Evolutionary conservation across 2,329 filamentous ascomycete genomes (phyloP).

Genomic region (Cladorrhinum sp.): DNA sequence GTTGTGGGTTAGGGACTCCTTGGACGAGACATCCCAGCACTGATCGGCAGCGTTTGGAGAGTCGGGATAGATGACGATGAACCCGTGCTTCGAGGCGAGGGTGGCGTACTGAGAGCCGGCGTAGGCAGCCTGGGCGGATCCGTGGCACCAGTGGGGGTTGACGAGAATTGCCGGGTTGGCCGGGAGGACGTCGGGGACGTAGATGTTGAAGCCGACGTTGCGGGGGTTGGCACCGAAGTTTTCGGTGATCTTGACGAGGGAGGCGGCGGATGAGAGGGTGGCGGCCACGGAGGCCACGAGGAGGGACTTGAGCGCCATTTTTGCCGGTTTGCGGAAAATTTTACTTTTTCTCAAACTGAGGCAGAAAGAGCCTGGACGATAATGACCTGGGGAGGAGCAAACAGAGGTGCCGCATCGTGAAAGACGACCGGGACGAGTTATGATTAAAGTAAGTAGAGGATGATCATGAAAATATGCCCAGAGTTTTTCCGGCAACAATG

Average conservation of each 20-base stretch:
- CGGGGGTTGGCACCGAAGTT: conserved; percentile 46
- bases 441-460: background rate
- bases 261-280: conserved; percentile 12
- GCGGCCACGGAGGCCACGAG: conserved; percentile 2
- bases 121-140: conserved; percentile 50
- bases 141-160: conserved; percentile 57
- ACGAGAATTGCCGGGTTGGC: conserved; percentile 50
- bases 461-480: background rate
- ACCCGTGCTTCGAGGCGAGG: conserved; percentile 52
- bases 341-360: background rate
- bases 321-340: background rate
- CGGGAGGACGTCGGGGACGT: conserved; percentile 42
- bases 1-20: conserved; percentile 45
- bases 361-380: background rate
- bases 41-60: conserved; percentile 38
- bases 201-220: conserved; percentile 52
- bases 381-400: background rate
- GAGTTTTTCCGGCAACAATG: background rate
- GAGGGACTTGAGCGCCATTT: conserved; percentile 4
- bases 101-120: conserved; percentile 50
- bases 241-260: conserved; percentile 19
- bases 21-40: conserved; percentile 60
- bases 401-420: background rate
- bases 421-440: background rate
- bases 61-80: conserved; percentile 46